Base-by-base conservation (phyloP, 441 rosid species). In the Gossypium armourianum region DNA sequence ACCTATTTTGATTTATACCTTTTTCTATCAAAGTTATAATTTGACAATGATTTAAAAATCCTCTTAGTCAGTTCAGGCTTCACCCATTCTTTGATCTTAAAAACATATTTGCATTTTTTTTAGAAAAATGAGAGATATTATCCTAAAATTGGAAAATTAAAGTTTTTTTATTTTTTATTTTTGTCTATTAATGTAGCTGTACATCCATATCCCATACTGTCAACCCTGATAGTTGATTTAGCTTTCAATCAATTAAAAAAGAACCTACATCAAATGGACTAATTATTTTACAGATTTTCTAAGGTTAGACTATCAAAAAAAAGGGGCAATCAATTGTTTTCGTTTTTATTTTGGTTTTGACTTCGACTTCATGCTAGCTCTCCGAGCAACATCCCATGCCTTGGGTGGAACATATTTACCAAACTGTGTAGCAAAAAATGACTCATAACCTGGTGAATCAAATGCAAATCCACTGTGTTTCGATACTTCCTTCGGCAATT, bases 321-420 rank as follows among this genome's bases (percentile, higher is more conserved):
- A 66, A 19, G 24, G 43, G 70, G 3, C 19, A 57, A 53, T 78
- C 67, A 87, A 65, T 81, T 79, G 83, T 62, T 86, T 77, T 77
- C 80, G 15, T 78, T 76, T 59, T 52, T n/a, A n/a, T 12, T 12
- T 58, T 58, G 40, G 56, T 76, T 83, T 89, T 0, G 87, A 81
- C 66, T 80, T 79, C 12, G 91, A 74, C 78, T 74, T 80, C 88
- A 86, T 81, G 78, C 97, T 87, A 54, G 98, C 99, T 87, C 99
- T 86, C 76, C 93, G 79, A 17, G 93, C 95, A 65, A 95, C 98
- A 84, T 95, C 99, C 99, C 97, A 95, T 16, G 98, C 90, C 85
- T 88, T 95, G 17, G 93, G 97, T 0, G 98, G 98, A n/a, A 90
- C 97, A 74, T 81, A 78, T 4, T 87, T 67, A 61, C 99, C 97